Evolutionary conservation across 345 rosid species (phyloP), one percentile per base, ranked within the genome.

Genomic region (Dipteronia dyeriana): DNA sequence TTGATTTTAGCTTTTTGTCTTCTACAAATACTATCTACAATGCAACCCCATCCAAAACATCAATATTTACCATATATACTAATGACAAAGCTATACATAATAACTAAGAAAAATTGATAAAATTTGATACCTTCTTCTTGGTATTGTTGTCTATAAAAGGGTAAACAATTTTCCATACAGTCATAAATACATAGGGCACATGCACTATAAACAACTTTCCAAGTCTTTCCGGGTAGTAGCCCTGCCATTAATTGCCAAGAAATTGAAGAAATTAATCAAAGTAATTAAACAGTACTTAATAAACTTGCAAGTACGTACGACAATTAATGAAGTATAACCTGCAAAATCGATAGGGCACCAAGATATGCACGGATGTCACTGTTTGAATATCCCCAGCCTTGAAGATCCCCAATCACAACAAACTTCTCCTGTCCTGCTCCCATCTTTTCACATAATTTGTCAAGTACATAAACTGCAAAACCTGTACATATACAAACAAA

Each of bases 351-450:
- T 16, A 85, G 14, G 70, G 87, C 79, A 7, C 68, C 85, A 51
- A 86, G 79, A 76, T 76, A 83, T 14, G 73, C 91, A 1, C 81
- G 82, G 25, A 88, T 39, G 73, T 88, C 91, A 60, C 75, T 71
- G 76, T 88, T 88, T 20, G 87, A 84, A 77, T 85, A 88, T 65
- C 91, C 87, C 89, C 89, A 88, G 3, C 87, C 88, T 76, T 80
- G 22, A 66, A 88, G 87, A 68, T 88, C 91, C 57, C 73, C 89
- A 8, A 86, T 88, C 9, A 62, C 84, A 1, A 80, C 53, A 51
- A 86, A 86, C 70, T 86, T 83, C 73, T 88, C 89, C 62, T 85
- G 77, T 49, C 85, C 88, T 34, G 75, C 61, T 11, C 80, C 78
- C 76, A 85, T 54, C 84, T 88, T 85, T 45, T 82, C 19, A 45